Percentiles rank a stretch among this genome's conserved stretches.
phyloP scores from a whole-genome alignment of 805 yeast species.

The Suhomyces sp. region DNA sequence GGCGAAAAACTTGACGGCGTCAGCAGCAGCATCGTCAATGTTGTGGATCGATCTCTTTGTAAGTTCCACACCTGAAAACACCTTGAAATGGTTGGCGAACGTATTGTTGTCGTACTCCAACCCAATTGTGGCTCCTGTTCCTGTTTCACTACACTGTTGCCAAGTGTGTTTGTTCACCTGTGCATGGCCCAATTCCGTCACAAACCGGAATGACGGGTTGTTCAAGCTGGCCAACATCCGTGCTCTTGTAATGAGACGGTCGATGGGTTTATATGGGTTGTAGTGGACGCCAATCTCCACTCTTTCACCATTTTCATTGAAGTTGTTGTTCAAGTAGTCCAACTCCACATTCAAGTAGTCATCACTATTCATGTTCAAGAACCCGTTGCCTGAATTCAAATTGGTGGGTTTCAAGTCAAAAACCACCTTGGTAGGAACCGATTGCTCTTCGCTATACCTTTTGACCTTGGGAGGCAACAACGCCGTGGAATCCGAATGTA shows the following conservation, averaged over 20 bases:
- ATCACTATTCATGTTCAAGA: conserved; percentile 35
- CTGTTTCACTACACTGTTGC: conserved; percentile 56
- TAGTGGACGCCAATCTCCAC: conserved; percentile 47
- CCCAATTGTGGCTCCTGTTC: conserved; percentile 52
- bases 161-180: conserved; percentile 47
- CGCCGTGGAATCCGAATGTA: conserved; percentile 40
- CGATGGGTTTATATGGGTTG: conserved; percentile 53
- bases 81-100: conserved; percentile 19
- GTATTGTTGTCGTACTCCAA: conserved; percentile 31
- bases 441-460: conserved; percentile 35
- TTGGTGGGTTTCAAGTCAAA: conserved; percentile 40
- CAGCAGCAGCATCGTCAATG: conserved; percentile 51
- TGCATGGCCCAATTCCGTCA: conserved; percentile 29
- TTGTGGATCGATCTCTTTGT: conserved; percentile 55
- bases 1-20: conserved; percentile 29
- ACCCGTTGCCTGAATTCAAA: conserved; percentile 32
- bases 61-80: conserved; percentile 55
- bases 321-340: conserved; percentile 41
- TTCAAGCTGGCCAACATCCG: conserved; percentile 44
- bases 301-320: conserved; percentile 50
- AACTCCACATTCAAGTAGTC: conserved; percentile 37
- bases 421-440: conserved; percentile 46
- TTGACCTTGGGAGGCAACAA: conserved; percentile 20
- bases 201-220: conserved; percentile 43
- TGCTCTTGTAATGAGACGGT: conserved; percentile 45